Evolutionary conservation across 176 grass and related monocot species (phyloP), one percentile per base, ranked within the genome.

Genomic region (Elymus sibiricus): DNA sequence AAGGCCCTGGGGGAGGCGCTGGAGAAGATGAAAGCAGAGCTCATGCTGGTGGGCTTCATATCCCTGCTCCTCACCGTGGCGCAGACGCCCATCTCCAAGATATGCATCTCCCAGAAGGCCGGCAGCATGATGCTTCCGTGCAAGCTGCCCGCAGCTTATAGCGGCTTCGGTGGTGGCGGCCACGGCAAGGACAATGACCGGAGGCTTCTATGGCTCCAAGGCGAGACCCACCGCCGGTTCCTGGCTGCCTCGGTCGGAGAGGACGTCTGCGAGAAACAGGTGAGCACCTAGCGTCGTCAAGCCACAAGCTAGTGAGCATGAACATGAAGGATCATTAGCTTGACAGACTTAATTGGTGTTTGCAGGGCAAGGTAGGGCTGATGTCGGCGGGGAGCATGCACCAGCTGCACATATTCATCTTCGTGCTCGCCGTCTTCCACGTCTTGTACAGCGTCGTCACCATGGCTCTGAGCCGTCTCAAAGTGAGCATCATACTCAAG

Each of bases 1-100:
- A 93, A 90, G 70, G 91, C 95, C 73, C 34, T 98, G 91, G 49
- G 13, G 10, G 95, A 98, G 86, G 95, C 95, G 78, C 87, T 95
- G 31, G 95, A 93, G 77, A 95, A 98, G 83, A 91, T 98, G 39
- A 95, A 95, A 92, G 90, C 95, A 90, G 95, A 98, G 80, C 26
- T 95, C 80, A 98, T 98, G 95, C 81, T 95, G 4, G 76, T 94
- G 56, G 95, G 95, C 11, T 97, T 97, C 85, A 90, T 97, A 39
- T 97, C 95, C 19, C 84, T 98, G 49, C 91, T 98, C 34, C 95
- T 98, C 76, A 90, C 91, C 26, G 86, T 92, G 29, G 82, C 83
- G 6, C 93, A 95, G 64, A 25, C 15, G 5, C 84, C 83, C 53
- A 95, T 95, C 60, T 64, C 91, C 42, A 87, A 82, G 65, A 98